Evolutionary conservation across 345 rosid species (phyloP).

Genomic region (Citrus hindsii): DNA sequence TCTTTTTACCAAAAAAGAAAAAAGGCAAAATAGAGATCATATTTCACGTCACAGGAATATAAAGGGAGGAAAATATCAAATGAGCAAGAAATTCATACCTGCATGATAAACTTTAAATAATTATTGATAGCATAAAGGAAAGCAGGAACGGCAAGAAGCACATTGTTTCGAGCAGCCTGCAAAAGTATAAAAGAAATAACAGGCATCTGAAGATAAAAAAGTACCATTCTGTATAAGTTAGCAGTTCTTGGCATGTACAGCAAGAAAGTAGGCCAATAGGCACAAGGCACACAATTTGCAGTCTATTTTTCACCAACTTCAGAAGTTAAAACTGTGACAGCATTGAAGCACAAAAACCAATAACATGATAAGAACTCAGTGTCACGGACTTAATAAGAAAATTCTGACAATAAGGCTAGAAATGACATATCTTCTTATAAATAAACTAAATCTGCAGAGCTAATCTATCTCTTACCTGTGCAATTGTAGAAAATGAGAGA

Average conservation of each 20-base stretch:
- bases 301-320: not conserved
- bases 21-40: not conserved
- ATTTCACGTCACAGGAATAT: not conserved
- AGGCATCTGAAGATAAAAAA: not conserved
- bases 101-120: slow-evolving; percentile 69
- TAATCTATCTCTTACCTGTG: slow-evolving; percentile 37
- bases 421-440: not conserved
- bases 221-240: not conserved
- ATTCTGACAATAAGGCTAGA: not conserved
- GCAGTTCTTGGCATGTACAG: not conserved
- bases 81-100: slow-evolving; percentile 32
- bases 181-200: slow-evolving; percentile 2
- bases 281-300: not conserved
- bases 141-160: slow-evolving; percentile 72
- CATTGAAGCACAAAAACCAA: not conserved
- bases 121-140: slow-evolving; percentile 66
- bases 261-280: not conserved
- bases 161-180: slow-evolving; percentile 62
- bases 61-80: not conserved
- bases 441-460: not conserved
- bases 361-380: not conserved
- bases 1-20: not conserved
- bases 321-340: not conserved
- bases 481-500: slow-evolving; percentile 49
- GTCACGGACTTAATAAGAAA: not conserved